Base-by-base conservation (phyloP, 306 rosid species). In the Quercus agrifolia region DNA sequence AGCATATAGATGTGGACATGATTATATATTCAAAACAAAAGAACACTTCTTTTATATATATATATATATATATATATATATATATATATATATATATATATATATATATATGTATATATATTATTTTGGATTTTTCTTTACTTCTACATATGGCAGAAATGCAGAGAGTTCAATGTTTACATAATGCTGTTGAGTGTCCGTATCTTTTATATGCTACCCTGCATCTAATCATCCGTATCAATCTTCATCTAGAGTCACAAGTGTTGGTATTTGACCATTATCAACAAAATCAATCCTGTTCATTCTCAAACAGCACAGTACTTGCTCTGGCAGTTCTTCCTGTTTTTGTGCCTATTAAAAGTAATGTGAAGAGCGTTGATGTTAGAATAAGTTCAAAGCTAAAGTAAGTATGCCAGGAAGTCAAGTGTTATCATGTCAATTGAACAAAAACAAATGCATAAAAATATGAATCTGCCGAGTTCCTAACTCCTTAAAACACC, bases 261-360 rank as follows among this genome's bases (percentile, higher is more conserved):
- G 89, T 63, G 76, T 83, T 5, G 97, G 97, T 68, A 89, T 86
- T 81, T 89, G 93, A 21, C 88, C 94, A 73, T 86, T 88, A 74
- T 90, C 91, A 44, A 80, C 88, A 83, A 92, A 91, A 77, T 91
- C 97, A 77, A 92, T 83, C 86, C 92, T 92, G 92, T 91, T 88
- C 87, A 94, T 84, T 87, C 98, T 94, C 78, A 92, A 82, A 87
- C 97, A 91, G 74, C 97, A 94, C 71, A 94, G 66, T 85, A 94
- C 89, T 85, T 92, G 85, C 83, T 94, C 99, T 0, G 97, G 99
- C 81, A 94, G 86, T 78, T 94, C 98, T 82, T 92, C 97, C 33
- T 81, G 99, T 74, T 91, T 94, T 7, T 94, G 97, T 83, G 99
- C 99, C 99, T 92, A 78, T 28, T 62, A 21, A 68, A 30, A 49